Evolutionary conservation across 306 rosid genomes (phyloP).

Genomic region (Citrullus mucosospermus): DNA sequence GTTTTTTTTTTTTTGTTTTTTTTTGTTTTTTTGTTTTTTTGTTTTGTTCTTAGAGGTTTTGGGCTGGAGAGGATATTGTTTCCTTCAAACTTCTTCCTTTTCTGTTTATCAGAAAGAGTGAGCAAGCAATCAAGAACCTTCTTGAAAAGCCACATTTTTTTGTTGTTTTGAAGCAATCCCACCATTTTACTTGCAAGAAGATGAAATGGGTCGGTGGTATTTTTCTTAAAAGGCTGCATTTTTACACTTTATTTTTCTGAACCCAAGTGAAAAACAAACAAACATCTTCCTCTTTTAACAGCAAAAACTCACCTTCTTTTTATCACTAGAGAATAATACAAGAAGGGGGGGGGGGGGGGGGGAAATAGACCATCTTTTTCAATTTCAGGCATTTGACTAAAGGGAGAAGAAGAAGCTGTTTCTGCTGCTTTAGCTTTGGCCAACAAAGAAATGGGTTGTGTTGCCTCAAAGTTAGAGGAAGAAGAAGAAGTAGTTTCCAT

Average conservation of each 20-base stretch:
- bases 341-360: background rate
- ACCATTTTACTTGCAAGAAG: conserved; percentile 4
- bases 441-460: conserved; percentile 60
- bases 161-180: conserved; percentile 6
- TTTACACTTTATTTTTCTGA: conserved; percentile 17
- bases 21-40: no score
- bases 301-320: conserved; percentile 30
- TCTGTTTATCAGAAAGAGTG: background rate
- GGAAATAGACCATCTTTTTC: conserved; percentile 29
- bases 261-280: conserved; percentile 20
- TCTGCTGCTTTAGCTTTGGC: conserved; percentile 8
- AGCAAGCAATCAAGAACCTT: background rate
- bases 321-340: conserved; percentile 23
- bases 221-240: conserved; percentile 15
- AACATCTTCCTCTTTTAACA: conserved; percentile 10
- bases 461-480: conserved; percentile 89
- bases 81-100: background rate
- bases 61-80: background rate
- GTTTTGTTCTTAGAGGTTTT: background rate
- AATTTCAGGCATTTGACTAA: conserved; percentile 5
- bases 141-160: conserved; percentile 4
- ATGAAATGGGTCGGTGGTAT: conserved; percentile 24
- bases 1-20: no score
- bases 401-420: background rate
- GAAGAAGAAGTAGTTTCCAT: conserved; percentile 68